Evolutionary conservation across 1,284 basidiomycete genomes (phyloP).

Genomic region (Ustilago hordei): DNA sequence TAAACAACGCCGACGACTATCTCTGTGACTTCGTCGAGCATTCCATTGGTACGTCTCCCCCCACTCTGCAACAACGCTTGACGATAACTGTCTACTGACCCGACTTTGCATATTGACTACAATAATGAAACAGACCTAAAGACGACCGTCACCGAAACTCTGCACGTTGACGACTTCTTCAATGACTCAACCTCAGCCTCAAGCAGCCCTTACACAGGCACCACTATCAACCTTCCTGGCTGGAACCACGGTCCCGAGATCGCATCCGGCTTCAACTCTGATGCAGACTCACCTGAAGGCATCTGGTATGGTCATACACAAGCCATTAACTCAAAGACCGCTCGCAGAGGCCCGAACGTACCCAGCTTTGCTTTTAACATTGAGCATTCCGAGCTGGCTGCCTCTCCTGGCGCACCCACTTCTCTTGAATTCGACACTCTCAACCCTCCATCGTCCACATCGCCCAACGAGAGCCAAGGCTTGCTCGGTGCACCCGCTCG

Average conservation of each 20-base stretch:
- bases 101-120: neutral
- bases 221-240: constrained; percentile 50
- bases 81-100: neutral
- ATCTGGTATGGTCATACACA: constrained; percentile 43
- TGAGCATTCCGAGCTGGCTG: constrained; percentile 18
- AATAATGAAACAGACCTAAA: constrained; percentile 34
- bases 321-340: constrained; percentile 15
- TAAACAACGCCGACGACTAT: constrained; percentile 43
- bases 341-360: constrained; percentile 19
- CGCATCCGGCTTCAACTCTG: constrained; percentile 27
- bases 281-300: constrained; percentile 44
- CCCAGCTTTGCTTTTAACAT: constrained; percentile 38
- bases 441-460: constrained; percentile 2
- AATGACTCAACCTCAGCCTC: constrained; percentile 30
- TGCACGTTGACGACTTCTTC: constrained; percentile 54
- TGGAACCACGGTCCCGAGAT: constrained; percentile 47
- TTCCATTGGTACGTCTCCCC: constrained; percentile 36
- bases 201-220: constrained; percentile 34
- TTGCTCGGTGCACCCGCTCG: constrained; percentile 35
- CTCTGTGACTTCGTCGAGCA: constrained; percentile 31
- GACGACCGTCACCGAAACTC: constrained; percentile 32
- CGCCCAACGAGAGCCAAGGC: constrained; percentile 4
- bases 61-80: neutral
- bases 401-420: constrained; percentile 34
- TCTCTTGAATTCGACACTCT: constrained; percentile 21